Evolutionary conservation across 2,329 filamentous ascomycete species (phyloP), one percentile per base, ranked within the genome.

Genomic region (Pseudogymnoascus verrucosus): DNA sequence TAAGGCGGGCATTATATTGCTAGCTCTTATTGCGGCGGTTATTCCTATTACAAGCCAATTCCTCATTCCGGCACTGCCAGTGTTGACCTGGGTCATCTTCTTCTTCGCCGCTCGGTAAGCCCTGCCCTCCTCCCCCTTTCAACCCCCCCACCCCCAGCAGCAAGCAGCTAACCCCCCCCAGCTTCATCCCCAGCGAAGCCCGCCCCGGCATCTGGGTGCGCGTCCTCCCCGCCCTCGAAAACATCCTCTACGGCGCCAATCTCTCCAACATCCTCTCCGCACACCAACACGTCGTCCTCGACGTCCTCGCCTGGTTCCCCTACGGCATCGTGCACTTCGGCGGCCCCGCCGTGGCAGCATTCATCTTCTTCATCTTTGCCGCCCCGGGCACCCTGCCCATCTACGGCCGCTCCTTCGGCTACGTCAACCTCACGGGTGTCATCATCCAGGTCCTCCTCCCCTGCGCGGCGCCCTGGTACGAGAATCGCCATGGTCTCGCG

Each of bases 401-500:
- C 16, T 97, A 93, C 73, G 91, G 91, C 14, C 88, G 89, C 69
- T 86, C 89, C 61, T 96, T 97, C 70, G 93, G 93, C 65, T 97
- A 93, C 82, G 89, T 97, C 85, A 95, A 92, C 77, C 85, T 96
- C 67, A 80, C 88, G 11, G 93, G 92, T 62, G 93, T 97, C 64
- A 85, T 88, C 34, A 93, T 96, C 68, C 93, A 97, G 78, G 82
- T 97, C 62, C 76, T 92, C 66, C 96, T 97, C 77, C 93, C 93
- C 1, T 97, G 93, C 80, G 95, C 93, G 23, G 91, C 93, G 26
- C 93, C 93, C 1, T 98, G 93, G 93, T 98, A 97, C 73, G 93
- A 97, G 81, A 96, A 95, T 76, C 82, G 90, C 71, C 91, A 96
- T 75, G 93, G 93, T 14, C 80, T 97, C 61, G 91, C 91, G 31